Evolutionary conservation across 345 rosid species (phyloP).

Genomic region (Aethionema arabicum): DNA sequence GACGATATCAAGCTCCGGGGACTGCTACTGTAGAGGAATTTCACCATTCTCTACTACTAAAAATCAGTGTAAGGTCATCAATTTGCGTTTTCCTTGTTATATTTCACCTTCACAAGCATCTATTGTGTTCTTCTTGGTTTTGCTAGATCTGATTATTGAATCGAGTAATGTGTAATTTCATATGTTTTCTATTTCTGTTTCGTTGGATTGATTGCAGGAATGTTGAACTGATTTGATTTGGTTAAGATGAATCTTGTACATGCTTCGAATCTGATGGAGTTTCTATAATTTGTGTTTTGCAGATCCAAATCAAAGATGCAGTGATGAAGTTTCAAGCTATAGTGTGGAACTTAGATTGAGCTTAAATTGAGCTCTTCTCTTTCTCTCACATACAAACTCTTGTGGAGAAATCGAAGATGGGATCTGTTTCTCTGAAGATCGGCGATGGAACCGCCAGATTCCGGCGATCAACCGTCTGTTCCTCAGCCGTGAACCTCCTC

Average conservation of each 20-base stretch:
- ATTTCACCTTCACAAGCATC: too few species aligned
- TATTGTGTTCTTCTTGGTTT: background rate
- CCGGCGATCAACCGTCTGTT: conserved; percentile 67
- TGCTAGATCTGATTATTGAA: conserved; percentile 9
- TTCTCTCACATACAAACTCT: background rate
- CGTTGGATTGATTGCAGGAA: background rate
- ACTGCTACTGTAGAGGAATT: background rate
- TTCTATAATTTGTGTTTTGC: background rate
- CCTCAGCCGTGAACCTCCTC: conserved; percentile 80
- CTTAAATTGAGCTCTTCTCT: conserved; percentile 2
- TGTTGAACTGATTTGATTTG: background rate
- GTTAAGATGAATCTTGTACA: background rate
- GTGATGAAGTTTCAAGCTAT: conserved; percentile 1
- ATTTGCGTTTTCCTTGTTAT: background rate
- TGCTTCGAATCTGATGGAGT: background rate
- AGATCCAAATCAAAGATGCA: conserved; percentile 26
- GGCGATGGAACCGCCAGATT: conserved; percentile 98
- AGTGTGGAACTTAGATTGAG: background rate
- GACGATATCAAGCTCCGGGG: conserved; percentile 21
- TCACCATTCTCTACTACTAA: conserved; percentile 1
- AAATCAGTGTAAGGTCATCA: conserved; percentile 1
- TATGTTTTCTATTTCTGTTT: background rate
- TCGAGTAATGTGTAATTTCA: background rate
- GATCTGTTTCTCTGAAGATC: conserved; percentile 80
- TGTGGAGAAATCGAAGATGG: conserved; percentile 45